Evolutionary conservation across 1,284 basidiomycete genomes (phyloP), one percentile per base, ranked within the genome.

Genomic region (Marasmius sp.): DNA sequence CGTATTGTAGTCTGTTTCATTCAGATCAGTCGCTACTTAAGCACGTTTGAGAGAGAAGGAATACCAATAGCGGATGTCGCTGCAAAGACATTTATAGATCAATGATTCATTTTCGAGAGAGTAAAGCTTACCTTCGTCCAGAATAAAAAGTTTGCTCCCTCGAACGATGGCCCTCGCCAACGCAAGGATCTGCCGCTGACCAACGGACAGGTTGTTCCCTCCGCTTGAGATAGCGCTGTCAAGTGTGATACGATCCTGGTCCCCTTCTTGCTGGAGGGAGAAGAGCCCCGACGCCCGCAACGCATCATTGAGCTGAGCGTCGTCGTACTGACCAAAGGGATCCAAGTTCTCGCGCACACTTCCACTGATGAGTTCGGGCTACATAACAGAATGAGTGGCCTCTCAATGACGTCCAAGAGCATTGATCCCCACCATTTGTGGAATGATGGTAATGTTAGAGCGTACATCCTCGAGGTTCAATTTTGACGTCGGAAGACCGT

Each of bases 241-340:
- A 14, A 86, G 69, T 1, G 79, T 83, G 58, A 87, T 78, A 37
- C 74, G 75, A 18, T 76, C 79, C 65, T 84, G 79, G 37, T 84
- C 81, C 37, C 71, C 72, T 67, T 85, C 81, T 45, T 65, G 75
- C 66, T 85, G 83, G 3, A 85, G 70, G 3, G 82, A 75, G 67
- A 79, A 84, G 1, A 88, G 71, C 0, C 85, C 85, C 3, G 85
- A 78, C 20, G 84, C 75, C n/a, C 80, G 79, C 1, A 89, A 71
- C 1, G 86, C 83, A 60, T 77, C 76, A 62, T 86, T 85, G 53
- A 88, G 73, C 5, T 75, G 76, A 0, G 83, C 82, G 70, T 94
- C 92, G 57, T 92, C 88, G 68, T 88, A 80, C 69, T 89, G 81
- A 7, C 81, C 83, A 70, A 93, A 94, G 0, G 92, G 92, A 68